Evolutionary conservation across 345 rosid species (phyloP).

Genomic region (Gossypium herbaceum): DNA sequence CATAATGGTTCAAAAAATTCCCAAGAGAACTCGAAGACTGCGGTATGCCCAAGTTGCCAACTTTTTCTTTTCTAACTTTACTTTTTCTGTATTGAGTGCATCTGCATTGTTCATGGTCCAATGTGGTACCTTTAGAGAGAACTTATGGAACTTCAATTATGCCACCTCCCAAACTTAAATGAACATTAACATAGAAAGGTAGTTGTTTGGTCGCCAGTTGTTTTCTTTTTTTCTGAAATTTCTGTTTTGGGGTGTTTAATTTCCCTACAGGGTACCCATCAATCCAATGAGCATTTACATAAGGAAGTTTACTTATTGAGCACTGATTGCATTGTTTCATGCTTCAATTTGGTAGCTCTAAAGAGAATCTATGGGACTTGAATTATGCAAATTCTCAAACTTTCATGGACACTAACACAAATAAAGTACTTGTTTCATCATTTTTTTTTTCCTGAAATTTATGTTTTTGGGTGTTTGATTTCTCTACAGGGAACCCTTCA

Average conservation of each 20-base stretch:
- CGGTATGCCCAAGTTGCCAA: not conserved
- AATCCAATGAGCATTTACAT: not conserved
- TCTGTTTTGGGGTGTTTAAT: not conserved
- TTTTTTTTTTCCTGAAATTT: not conserved
- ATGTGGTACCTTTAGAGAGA: too few relatives aligned
- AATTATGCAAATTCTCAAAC: too few relatives aligned
- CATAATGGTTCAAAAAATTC: conserved; percentile 25
- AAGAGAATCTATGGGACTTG: too few relatives aligned
- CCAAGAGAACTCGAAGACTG: conserved; percentile 23
- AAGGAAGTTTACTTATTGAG: too few relatives aligned
- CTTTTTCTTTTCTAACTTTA: not conserved
- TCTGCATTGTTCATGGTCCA: too few relatives aligned
- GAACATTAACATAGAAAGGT: not conserved
- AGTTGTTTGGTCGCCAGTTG: not conserved
- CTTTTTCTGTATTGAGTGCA: too few relatives aligned
- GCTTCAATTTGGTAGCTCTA: too few relatives aligned
- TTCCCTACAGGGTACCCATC: not conserved
- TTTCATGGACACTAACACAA: too few relatives aligned
- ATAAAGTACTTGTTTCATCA: not conserved
- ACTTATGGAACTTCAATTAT: too few relatives aligned
- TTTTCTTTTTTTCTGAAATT: not conserved
- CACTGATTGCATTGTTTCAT: too few relatives aligned
- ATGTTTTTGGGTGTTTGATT: not conserved
- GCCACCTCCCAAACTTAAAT: too few relatives aligned
- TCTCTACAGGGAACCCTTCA: not conserved